Evolutionary conservation across 1,139 yeast genomes (phyloP).

Genomic region (Saccharomyces hybrid): DNA sequence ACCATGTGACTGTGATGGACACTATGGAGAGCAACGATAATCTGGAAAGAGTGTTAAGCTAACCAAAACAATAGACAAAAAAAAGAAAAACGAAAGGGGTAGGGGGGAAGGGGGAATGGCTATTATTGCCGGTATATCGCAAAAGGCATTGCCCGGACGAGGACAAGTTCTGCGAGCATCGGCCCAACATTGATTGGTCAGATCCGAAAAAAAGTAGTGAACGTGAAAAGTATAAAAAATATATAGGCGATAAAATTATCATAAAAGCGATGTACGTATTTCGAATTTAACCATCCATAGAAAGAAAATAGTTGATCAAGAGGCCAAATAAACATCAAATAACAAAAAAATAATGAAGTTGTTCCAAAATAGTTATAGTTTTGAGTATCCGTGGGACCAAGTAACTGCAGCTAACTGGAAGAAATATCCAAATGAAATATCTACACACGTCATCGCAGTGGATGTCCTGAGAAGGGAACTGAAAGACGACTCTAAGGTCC

Average conservation of each 20-base stretch:
- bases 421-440: constrained; percentile 86
- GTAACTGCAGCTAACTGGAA: constrained; percentile 96
- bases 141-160: not conserved
- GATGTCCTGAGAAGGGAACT: constrained; percentile 77
- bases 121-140: not conserved
- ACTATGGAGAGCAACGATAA: constrained; percentile 61
- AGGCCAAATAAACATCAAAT: not conserved
- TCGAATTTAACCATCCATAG: not conserved
- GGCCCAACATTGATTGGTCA: not conserved
- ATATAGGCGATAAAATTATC: not conserved
- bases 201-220: not conserved
- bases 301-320: not conserved
- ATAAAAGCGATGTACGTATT: constrained; percentile 73
- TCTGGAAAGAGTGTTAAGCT: constrained; percentile 37
- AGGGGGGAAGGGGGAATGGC: not conserved
- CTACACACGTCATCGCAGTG: constrained; percentile 89
- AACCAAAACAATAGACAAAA: not conserved
- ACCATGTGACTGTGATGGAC: constrained; percentile 73
- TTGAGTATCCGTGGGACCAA: constrained; percentile 85
- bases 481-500: too few relatives aligned
- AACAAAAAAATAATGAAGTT: constrained; percentile 50
- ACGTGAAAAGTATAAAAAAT: not conserved
- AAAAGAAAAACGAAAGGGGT: not conserved
- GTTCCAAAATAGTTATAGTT: constrained; percentile 59
- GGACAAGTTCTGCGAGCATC: not conserved